phyloP scores from a whole-genome alignment of 495 filamentous ascomycete genomes.

The Pseudomonodictys pantanalensis region DNA sequence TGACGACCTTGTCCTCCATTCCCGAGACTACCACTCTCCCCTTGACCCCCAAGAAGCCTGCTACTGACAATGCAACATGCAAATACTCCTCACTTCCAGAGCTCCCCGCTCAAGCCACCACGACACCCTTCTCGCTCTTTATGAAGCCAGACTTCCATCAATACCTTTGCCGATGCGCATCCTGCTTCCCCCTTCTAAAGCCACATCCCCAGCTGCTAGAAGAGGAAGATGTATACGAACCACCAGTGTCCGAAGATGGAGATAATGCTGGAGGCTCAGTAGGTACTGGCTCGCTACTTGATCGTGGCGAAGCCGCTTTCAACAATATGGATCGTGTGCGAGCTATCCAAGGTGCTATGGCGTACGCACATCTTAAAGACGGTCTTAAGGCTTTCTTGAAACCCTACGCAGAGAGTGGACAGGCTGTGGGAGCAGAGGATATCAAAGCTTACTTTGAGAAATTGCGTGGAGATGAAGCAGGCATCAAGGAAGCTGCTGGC shows the following conservation, averaged over 20 bases:
- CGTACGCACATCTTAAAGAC: constrained; percentile 91
- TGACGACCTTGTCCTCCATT: constrained; percentile 10
- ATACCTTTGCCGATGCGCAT: constrained; percentile 71
- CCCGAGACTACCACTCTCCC: constrained; percentile 23
- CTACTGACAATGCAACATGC: constrained; percentile 40
- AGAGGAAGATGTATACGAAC: constrained; percentile 90
- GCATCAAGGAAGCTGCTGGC: constrained; percentile 48
- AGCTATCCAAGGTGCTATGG: constrained; percentile 96
- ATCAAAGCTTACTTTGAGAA: constrained; percentile 95
- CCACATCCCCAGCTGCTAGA: constrained; percentile 78
- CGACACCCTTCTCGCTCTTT: constrained; percentile 71
- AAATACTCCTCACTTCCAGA: constrained; percentile 39
- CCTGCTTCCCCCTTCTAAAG: constrained; percentile 70
- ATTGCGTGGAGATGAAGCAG: constrained; percentile 77
- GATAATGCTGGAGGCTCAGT: constrained; percentile 51
- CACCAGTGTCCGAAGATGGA: constrained; percentile 67
- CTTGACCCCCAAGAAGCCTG: constrained; percentile 36
- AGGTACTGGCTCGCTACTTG: constrained; percentile 71
- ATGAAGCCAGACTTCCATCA: constrained; percentile 71
- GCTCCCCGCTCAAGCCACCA: constrained; percentile 48
- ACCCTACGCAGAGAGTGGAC: constrained; percentile 87
- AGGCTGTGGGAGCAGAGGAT: constrained; percentile 85
- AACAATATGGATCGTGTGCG: constrained; percentile 85
- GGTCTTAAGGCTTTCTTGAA: constrained; percentile 88
- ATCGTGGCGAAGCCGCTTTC: constrained; percentile 85